These are phyloP conservation scores for Aspergillus sclerotialis DNA, from an alignment of 2,329 filamentous ascomycete species.

Conservation along the genomic window DNA sequence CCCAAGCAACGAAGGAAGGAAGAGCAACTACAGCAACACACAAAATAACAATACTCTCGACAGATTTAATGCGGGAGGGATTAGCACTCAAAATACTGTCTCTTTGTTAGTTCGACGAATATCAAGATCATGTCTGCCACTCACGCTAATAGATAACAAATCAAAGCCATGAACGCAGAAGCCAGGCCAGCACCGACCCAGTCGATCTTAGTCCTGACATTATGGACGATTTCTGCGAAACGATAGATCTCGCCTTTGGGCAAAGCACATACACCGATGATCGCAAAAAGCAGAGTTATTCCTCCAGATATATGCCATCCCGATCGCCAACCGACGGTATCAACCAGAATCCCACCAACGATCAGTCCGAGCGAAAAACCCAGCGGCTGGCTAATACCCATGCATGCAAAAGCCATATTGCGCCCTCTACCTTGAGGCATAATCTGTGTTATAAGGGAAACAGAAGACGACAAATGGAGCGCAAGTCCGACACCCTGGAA, in stretches of 20 bases:
- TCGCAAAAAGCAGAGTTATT: constrained; percentile 35
- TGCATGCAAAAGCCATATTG: constrained; percentile 46
- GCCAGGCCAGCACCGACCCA: constrained; percentile 46
- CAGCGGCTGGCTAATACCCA: constrained; percentile 46
- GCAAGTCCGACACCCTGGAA: constrained; percentile 41
- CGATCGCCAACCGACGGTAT: constrained; percentile 45
- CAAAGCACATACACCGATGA: constrained; percentile 32
- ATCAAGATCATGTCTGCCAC: constrained; percentile 10
- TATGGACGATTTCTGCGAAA: constrained; percentile 5
- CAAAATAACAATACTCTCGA: constrained; percentile 42
- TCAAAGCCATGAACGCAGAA: constrained; percentile 41
- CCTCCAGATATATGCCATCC: constrained; percentile 45
- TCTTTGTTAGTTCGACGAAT: not conserved
- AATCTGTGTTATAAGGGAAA: constrained; percentile 43
- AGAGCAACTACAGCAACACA: constrained; percentile 37
- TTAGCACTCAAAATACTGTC: constrained; percentile 15
- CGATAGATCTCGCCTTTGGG: constrained; percentile 20
- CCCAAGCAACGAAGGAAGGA: constrained; percentile 49
- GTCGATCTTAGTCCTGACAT: constrained; percentile 37
- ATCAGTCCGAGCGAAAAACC: constrained; percentile 48
- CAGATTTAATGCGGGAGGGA: constrained; percentile 33
- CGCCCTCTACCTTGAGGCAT: constrained; percentile 42
- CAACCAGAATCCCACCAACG: constrained; percentile 35
- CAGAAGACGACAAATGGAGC: constrained; percentile 43
- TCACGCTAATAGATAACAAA: constrained; percentile 46